Conservation (phyloP, 2,329 filamentous ascomycete species). For the Trichoderma endophyticum region DNA sequence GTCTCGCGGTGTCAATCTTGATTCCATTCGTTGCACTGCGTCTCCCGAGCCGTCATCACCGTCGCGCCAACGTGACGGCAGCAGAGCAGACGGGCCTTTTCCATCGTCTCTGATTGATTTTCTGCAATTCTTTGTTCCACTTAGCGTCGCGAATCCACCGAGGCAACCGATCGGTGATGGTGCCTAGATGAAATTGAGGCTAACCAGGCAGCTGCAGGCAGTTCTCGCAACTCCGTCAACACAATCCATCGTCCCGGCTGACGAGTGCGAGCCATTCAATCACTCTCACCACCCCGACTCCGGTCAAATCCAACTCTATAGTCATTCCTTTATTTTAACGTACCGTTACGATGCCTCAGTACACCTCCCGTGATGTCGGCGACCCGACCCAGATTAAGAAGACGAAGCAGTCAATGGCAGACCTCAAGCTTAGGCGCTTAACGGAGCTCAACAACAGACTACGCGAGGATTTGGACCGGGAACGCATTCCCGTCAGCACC, state of each 20-base stretch:
- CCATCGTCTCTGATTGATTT: background rate
- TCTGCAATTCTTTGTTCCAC: background rate
- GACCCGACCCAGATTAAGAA: constrained; percentile 71
- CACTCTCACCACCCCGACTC: constrained; percentile 14
- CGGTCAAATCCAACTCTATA: constrained; percentile 19
- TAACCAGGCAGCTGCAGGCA: constrained; percentile 14
- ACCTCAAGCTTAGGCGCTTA: constrained; percentile 91
- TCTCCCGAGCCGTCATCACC: background rate
- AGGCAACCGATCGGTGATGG: background rate
- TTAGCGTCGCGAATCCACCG: background rate
- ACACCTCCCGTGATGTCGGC: constrained; percentile 64
- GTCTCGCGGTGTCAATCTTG: background rate
- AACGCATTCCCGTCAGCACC: constrained; percentile 92
- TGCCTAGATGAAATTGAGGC: background rate
- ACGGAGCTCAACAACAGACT: constrained; percentile 96
- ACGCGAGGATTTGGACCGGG: constrained; percentile 91
- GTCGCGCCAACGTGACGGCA: background rate
- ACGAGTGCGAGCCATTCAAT: constrained; percentile 8
- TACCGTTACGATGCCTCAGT: constrained; percentile 56
- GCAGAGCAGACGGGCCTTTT: constrained; percentile 1
- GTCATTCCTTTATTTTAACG: constrained; percentile 12
- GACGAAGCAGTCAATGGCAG: constrained; percentile 99
- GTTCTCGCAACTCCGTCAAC: constrained; percentile 16
- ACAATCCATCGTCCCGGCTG: constrained; percentile 5
- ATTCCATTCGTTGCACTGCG: background rate